phyloP scores from a whole-genome alignment of 306 rosid genomes.

The Abrus precatorius region DNA sequence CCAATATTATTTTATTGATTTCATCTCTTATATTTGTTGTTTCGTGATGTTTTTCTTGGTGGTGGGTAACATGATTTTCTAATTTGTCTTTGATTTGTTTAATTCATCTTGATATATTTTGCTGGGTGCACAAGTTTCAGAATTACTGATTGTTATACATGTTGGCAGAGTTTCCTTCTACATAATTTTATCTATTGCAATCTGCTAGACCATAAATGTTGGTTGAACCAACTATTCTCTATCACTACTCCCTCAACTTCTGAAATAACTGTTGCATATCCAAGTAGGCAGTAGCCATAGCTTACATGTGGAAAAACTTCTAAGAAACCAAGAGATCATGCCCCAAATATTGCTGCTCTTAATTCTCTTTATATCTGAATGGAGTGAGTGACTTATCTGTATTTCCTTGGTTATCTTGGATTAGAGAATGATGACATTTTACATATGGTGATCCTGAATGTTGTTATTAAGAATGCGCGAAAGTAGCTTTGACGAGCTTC shows the following conservation, averaged over 20 bases:
- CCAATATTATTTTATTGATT: not conserved
- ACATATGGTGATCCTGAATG: not conserved
- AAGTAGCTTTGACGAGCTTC: no score
- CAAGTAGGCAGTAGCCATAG: no score
- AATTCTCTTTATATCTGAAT: not conserved
- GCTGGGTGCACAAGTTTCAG: not conserved
- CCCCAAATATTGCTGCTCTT: no score
- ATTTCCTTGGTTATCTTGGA: no score
- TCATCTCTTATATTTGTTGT: not conserved
- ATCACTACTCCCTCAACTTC: no score
- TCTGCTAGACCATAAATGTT: not conserved
- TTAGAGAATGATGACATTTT: no score
- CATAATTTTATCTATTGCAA: not conserved
- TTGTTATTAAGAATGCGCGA: no score
- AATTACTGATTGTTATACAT: not conserved
- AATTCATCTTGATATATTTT: not conserved
- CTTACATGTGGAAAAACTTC: no score
- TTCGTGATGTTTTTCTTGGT: not conserved
- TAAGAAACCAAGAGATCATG: no score
- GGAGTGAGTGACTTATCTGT: not conserved
- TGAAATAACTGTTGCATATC: no score
- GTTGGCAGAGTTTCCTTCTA: not conserved
- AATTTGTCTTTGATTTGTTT: slow-evolving; percentile 1
- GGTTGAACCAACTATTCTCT: no score
- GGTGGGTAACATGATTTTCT: not conserved